Base-by-base conservation (phyloP, 2,329 filamentous ascomycete species). In the Alternaria postmessia region DNA sequence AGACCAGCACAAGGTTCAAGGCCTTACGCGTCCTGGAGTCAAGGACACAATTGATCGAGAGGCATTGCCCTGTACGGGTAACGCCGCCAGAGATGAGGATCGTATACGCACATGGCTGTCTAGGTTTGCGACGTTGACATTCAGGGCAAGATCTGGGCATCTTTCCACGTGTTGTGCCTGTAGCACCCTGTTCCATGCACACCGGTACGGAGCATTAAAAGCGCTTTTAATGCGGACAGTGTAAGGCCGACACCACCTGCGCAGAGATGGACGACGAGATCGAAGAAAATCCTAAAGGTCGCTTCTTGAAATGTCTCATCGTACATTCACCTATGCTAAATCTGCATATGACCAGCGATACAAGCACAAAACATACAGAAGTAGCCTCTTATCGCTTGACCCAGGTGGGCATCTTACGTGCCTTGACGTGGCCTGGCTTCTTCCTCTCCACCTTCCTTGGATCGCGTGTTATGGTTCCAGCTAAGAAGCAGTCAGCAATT, bases 381-480 rank as follows among this genome's bases (percentile, higher is more conserved):
- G 36, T 51, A 48, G 54, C 18, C 56, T 62, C 62, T 77, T 67
- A 89, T 78, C 88, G 84, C 88, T 97, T 98, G 86, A 98, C 94
- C 95, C 96, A 99, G 73, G 95, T 87, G 62, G 94, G 94, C 88
- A 91, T 96, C 89, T 99, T 99, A 82, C 95, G 91, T 59, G 95
- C 94, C 87, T 99, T 99, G 82, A 96, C 81, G 75, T 93, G 92
- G 70, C 95, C 96, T 58, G 93, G 88, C 87, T 99, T 98, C 89
- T 99, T 99, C 79, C 95, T 94, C 83, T 99, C 95, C 69, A 99
- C 96, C 75, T 86, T 89, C 82, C 94, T 93, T 59, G 90, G 87
- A 83, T 99, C 94, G 75, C 94, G 91, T 53, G 94, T 96, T 66
- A 99, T 87, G 79, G 91, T 93, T 65, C 96, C 96, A 77, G 94